Evolutionary conservation across 176 grass and related monocot genomes (phyloP), one percentile per base, ranked within the genome.

Genomic region (Triticum dicoccoides): DNA sequence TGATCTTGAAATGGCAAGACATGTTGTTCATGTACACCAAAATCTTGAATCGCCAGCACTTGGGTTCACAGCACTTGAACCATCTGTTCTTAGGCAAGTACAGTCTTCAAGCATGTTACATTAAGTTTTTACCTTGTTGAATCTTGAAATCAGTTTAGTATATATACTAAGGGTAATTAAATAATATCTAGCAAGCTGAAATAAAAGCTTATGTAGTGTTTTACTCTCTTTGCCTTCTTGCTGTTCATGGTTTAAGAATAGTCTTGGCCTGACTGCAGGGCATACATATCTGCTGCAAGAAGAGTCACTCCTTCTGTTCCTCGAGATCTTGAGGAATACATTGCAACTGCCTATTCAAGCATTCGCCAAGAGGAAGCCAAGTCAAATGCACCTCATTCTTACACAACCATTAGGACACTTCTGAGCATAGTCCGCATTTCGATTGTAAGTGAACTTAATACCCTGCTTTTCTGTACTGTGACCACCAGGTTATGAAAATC

Each of bases 351-450:
- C 64, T 99, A 99, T 88, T 86, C 97, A 49, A 99, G 97, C 85
- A 97, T 99, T 83, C 92, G 97, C 52, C 97, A 99, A 87, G 97
- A 99, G 80, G 97, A 99, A 88, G 92, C 97, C n/a, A 99, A 94
- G 88, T 99, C 97, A 32, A 99, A 99, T 85, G 97, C 97, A 64
- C 97, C 97, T 10, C 92, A 96, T 73, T 97, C 97, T 82, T 99
- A 99, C 61, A 99, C 97, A 67, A 99, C 97, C 38, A 91, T 99
- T 63, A 90, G 97, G 52, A 99, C 97, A 56, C 97, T 97, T 52
- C 86, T 99, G 34, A 99, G 97, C 85, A 99, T 99, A 39, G 92
- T 99, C 56, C 97, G 97, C 3, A 97, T 99, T 86, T 99, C 97
- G 21, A 93, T 99, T 89, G 97, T 99, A 88, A 94, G 97, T 78